Evolutionary conservation across 2,329 filamentous ascomycete genomes (phyloP).

Genomic region (Beauveria bassiana): DNA sequence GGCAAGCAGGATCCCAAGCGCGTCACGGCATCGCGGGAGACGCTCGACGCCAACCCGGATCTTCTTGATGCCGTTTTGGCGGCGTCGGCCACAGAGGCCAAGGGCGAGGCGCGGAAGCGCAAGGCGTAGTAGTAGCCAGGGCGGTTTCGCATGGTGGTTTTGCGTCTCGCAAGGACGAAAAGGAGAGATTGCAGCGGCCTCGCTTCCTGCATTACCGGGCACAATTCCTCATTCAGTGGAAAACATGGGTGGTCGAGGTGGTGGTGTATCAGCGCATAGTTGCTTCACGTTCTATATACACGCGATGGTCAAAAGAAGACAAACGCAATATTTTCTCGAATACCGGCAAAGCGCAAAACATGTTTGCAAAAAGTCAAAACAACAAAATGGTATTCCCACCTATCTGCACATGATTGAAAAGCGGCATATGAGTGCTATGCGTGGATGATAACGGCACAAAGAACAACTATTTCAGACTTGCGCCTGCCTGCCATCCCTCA

Average conservation of each 20-base stretch:
- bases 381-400: constrained; percentile 7
- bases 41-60: constrained; percentile 34
- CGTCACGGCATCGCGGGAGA: constrained; percentile 30
- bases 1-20: constrained; percentile 58
- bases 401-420: neutral
- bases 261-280: neutral
- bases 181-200: neutral
- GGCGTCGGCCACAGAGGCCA: constrained; percentile 25
- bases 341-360: neutral
- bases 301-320: neutral
- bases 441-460: neutral
- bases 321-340: neutral
- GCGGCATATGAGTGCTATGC: neutral
- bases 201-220: neutral
- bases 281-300: neutral
- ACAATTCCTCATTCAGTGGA: neutral
- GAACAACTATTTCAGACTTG: neutral
- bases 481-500: too few species aligned
- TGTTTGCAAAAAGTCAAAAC: neutral
- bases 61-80: constrained; percentile 42
- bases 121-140: constrained; percentile 32
- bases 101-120: constrained; percentile 37
- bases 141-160: too few species aligned
- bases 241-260: neutral
- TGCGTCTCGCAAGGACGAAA: neutral